Evolutionary conservation across 2,329 filamentous ascomycete species (phyloP).

Genomic region (Clonostachys chloroleuca): DNA sequence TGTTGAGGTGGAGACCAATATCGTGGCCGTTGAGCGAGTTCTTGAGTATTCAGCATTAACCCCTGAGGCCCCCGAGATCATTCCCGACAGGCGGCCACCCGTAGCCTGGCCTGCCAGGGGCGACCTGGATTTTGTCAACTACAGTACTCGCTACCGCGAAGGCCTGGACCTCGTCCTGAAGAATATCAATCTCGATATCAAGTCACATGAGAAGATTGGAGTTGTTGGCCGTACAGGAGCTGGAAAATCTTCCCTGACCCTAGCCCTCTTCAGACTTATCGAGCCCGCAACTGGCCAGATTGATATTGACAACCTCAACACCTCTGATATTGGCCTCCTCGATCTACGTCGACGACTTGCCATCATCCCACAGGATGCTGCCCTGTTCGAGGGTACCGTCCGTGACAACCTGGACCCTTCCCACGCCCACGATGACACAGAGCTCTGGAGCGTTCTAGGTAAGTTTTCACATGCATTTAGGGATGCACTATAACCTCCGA

Average conservation of each 20-base stretch:
- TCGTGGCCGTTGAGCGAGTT: conserved; percentile 95
- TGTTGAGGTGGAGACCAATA: conserved; percentile 99
- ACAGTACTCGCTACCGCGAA: conserved; percentile 87
- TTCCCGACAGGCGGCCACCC: conserved; percentile 79
- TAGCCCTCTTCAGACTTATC: conserved; percentile 93
- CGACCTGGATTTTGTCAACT: conserved; percentile 85
- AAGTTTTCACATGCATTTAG: conserved; percentile 28
- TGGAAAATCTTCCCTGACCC: conserved; percentile 89
- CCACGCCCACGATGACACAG: conserved; percentile 93
- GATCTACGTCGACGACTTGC: conserved; percentile 86
- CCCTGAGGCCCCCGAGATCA: conserved; percentile 90
- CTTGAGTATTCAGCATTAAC: conserved; percentile 91
- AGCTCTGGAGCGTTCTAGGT: conserved; percentile 94
- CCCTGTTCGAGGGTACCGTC: conserved; percentile 88
- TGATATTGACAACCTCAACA: conserved; percentile 84
- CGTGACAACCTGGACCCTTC: conserved; percentile 94
- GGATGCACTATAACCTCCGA: background rate
- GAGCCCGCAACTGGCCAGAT: conserved; percentile 81
- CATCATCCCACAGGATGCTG: conserved; percentile 97
- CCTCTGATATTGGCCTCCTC: conserved; percentile 81
- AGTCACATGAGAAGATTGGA: conserved; percentile 95
- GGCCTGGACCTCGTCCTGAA: conserved; percentile 90
- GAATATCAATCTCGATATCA: conserved; percentile 87
- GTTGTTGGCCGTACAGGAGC: conserved; percentile 95
- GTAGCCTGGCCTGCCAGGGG: conserved; percentile 90